These are phyloP conservation scores for Aureobasidium melanogenum DNA, from an alignment of 2,329 filamentous ascomycete species.

Conservation along the genomic window DNA sequence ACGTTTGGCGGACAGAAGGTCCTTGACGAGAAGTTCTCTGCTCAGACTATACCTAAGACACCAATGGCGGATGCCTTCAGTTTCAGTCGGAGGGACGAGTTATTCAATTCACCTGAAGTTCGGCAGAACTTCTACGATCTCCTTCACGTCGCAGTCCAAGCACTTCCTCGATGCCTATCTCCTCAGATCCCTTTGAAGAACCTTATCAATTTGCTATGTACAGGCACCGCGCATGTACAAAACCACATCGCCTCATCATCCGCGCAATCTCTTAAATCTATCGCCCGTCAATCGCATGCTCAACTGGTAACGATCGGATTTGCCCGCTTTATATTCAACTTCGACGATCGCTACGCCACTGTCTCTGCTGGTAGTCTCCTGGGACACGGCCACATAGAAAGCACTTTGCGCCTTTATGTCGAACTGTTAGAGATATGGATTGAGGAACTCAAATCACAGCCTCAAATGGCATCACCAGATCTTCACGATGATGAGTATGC, in stretches of 20 bases:
- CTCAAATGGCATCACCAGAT: conserved; percentile 68
- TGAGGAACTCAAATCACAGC: conserved; percentile 60
- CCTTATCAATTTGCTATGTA: conserved; percentile 88
- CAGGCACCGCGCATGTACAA: conserved; percentile 91
- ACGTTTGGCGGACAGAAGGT: conserved; percentile 94
- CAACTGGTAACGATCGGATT: conserved; percentile 96
- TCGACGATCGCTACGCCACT: conserved; percentile 92
- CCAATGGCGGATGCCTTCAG: conserved; percentile 92
- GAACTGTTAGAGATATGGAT: conserved; percentile 96
- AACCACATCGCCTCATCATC: conserved; percentile 87
- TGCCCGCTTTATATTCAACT: conserved; percentile 95
- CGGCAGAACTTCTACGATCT: conserved; percentile 94
- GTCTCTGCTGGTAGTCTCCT: conserved; percentile 98
- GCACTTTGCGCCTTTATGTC: conserved; percentile 82
- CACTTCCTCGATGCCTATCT: conserved; percentile 85
- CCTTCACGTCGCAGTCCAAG: conserved; percentile 89
- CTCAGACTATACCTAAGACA: conserved; percentile 78
- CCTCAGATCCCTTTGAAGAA: conserved; percentile 87
- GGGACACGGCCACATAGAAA: conserved; percentile 88
- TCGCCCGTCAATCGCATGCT: conserved; percentile 84
- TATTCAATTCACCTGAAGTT: conserved; percentile 64
- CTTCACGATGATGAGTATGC: conserved; percentile 50
- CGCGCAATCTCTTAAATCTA: conserved; percentile 86
- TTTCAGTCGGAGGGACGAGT: conserved; percentile 74
- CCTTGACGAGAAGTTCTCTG: conserved; percentile 87